phyloP scores from a whole-genome alignment of 805 yeast genomes.

The Spathaspora hagerdaliae region DNA sequence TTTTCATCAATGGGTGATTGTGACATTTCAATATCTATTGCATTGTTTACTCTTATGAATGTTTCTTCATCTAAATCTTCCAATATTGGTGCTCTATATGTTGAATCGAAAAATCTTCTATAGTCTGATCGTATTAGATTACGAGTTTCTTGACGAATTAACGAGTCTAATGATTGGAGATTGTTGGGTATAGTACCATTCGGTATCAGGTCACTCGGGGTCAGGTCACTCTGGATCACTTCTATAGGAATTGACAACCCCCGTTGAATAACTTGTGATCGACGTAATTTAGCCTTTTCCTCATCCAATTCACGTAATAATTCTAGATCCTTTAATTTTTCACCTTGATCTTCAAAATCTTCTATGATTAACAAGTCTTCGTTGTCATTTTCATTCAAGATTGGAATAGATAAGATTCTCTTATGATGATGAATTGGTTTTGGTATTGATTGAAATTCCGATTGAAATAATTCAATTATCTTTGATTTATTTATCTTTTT shows the following conservation, averaged over 20 bases:
- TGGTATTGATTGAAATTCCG: conserved; percentile 26
- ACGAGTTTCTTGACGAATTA: conserved; percentile 28
- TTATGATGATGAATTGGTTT: conserved; percentile 35
- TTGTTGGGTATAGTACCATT: not conserved
- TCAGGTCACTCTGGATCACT: conserved; percentile 9
- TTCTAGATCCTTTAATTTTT: conserved; percentile 18
- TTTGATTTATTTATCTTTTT: conserved; percentile 9
- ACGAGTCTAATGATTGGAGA: conserved; percentile 13
- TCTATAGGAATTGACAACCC: conserved; percentile 40
- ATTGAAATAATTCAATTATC: conserved; percentile 7
- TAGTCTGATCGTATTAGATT: conserved; percentile 41
- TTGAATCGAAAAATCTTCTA: conserved; percentile 22
- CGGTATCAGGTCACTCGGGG: too few species aligned
- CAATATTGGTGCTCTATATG: conserved; percentile 12
- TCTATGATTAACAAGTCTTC: conserved; percentile 19
- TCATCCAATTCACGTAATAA: conserved; percentile 20
- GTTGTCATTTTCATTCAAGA: conserved; percentile 15
- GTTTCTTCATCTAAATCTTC: conserved; percentile 30
- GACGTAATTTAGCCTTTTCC: conserved; percentile 27
- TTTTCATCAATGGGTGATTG: not conserved
- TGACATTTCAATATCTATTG: conserved; percentile 11
- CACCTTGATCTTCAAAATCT: conserved; percentile 27
- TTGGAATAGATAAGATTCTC: conserved; percentile 25
- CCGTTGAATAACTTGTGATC: conserved; percentile 46
- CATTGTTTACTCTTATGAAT: conserved; percentile 13